Evolutionary conservation across 495 filamentous ascomycete genomes (phyloP).

Genomic region (Aspergillus affinis): DNA sequence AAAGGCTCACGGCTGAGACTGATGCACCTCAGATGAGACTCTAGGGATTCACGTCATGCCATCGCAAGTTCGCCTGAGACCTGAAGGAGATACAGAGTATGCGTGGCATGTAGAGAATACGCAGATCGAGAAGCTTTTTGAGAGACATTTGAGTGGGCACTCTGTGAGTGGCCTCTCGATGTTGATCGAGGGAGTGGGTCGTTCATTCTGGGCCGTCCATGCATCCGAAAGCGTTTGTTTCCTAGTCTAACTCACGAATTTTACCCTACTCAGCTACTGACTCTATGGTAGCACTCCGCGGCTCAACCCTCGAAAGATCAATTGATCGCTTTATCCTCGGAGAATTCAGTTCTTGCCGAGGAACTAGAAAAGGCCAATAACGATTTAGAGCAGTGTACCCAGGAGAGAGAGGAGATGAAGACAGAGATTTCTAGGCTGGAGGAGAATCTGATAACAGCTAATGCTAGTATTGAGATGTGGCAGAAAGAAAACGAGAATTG

Average conservation of each 20-base stretch:
- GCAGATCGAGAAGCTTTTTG: conserved; percentile 15
- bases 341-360: not conserved
- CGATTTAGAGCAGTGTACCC: not conserved
- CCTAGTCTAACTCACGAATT: not conserved
- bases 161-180: conserved; percentile 25
- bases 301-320: not conserved
- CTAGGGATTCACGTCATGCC: conserved; percentile 25
- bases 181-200: conserved; percentile 23
- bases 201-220: conserved; percentile 22
- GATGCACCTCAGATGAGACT: conserved; percentile 8
- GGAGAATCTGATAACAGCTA: not conserved
- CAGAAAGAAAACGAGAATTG: conserved; percentile 1
- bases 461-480: not conserved
- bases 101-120: conserved; percentile 15
- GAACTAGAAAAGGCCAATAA: not conserved
- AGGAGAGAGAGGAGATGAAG: not conserved
- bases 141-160: conserved; percentile 22
- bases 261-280: not conserved
- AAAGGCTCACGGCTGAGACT: conserved; percentile 1
- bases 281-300: not conserved
- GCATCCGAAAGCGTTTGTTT: not conserved
- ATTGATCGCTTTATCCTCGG: not conserved
- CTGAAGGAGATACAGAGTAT: conserved; percentile 11
- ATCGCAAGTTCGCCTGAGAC: conserved; percentile 24
- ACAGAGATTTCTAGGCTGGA: not conserved